phyloP scores from a whole-genome alignment of 2,329 filamentous ascomycete species.

The Clonostachys solani region DNA sequence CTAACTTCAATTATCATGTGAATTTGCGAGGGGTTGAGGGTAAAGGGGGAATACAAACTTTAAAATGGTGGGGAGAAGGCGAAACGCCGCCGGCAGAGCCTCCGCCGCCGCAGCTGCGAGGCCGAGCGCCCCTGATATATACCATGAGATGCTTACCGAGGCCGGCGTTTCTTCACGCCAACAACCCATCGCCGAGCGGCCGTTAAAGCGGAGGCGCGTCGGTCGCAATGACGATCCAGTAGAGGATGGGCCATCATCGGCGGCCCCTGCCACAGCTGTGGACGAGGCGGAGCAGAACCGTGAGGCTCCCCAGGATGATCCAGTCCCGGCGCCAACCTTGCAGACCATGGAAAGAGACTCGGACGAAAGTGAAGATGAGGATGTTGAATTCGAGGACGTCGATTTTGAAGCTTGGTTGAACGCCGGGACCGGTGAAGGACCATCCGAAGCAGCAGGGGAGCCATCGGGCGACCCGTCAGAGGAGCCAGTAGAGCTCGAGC shows the following conservation, averaged over 20 bases:
- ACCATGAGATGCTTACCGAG: conserved; percentile 43
- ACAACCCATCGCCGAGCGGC: conserved; percentile 23
- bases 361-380: conserved; percentile 33
- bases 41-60: no score
- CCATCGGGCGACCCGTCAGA: no score
- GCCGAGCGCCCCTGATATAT: conserved; percentile 30
- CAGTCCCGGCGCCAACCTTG: conserved; percentile 38
- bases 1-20: no score
- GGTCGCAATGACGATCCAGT: conserved; percentile 3
- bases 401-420: conserved; percentile 28
- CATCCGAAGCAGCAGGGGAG: conserved; percentile 13
- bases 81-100: no score
- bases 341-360: conserved; percentile 48
- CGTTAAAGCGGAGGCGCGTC: conserved; percentile 30
- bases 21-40: no score
- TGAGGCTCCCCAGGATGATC: conserved; percentile 42
- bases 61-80: no score
- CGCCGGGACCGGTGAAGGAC: conserved; percentile 9
- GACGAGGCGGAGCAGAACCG: conserved; percentile 26
- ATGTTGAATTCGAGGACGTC: conserved; percentile 43
- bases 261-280: conserved; percentile 2
- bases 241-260: neutral
- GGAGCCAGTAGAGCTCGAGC: conserved; percentile 29
- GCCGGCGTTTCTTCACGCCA: conserved; percentile 29
- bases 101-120: no score